Base-by-base conservation (phyloP, 1,284 basidiomycete genomes). In the Amylostereum areolatum region DNA sequence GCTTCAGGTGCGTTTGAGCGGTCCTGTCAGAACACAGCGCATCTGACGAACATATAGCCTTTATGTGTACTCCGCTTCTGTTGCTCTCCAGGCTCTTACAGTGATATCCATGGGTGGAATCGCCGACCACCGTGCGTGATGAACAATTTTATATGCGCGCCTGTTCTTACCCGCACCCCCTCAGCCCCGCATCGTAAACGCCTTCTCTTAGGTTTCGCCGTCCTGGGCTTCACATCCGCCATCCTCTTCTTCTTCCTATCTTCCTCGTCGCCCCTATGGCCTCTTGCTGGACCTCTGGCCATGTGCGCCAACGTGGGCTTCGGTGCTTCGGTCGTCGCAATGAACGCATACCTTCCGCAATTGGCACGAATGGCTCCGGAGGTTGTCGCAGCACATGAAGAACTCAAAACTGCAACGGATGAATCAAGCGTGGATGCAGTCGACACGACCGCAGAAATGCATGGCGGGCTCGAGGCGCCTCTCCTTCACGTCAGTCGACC, bases 81-180 rank as follows among this genome's bases (percentile, higher is more conserved):
- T 97, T 0, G 83, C 84, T 0, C 64, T 93, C 0, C 94, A 97
- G 62, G 93, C 92, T 0, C 62, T 96, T 12, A 89, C 86, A 0
- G 92, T 97, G 43, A 92, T 96, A 53, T 92, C 91, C 8, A 87
- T 94, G 74, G 90, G 92, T 12, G 82, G 82, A 10, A 83, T 93
- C 48, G 93, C 93, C 2, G 90, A 97, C 66, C 80, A 88, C 56
- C 81, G 92, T 93, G 60, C 50, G 87, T 73, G n/a, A n/a, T n/a
- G n/a, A n/a, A n/a, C n/a, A n/a, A n/a, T n/a, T n/a, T n/a, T n/a
- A n/a, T n/a, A n/a, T n/a, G n/a, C n/a, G n/a, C n/a, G n/a, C n/a
- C n/a, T n/a, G n/a, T n/a, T n/a, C n/a, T n/a, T n/a, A n/a, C n/a
- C n/a, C n/a, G n/a, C n/a, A n/a, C n/a, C n/a, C n/a, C 24, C 33